These are phyloP conservation scores for Diplotaxis tenuifolia DNA, from an alignment of 345 rosid genomes.

Conservation along the genomic window DNA sequence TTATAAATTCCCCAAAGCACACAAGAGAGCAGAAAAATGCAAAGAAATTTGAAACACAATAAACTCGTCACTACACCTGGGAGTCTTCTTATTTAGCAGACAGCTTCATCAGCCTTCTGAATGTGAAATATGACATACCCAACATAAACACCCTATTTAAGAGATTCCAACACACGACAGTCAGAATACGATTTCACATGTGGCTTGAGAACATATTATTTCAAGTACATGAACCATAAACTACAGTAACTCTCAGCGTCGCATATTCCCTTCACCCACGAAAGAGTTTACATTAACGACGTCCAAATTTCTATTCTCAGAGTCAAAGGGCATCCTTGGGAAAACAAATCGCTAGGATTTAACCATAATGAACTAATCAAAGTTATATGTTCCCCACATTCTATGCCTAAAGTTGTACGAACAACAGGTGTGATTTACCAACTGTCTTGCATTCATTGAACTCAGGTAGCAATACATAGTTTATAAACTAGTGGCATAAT, in stretches of 20 bases:
- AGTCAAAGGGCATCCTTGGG: background rate
- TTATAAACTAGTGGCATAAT: constrained; percentile 16
- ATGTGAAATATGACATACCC: constrained; percentile 71
- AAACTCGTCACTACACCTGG: constrained; percentile 75
- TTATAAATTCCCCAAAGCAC: constrained; percentile 41
- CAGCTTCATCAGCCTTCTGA: constrained; percentile 77
- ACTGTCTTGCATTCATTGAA: constrained; percentile 5
- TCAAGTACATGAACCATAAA: constrained; percentile 37
- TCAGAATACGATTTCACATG: constrained; percentile 49
- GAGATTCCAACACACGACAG: constrained; percentile 66
- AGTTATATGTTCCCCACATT: constrained; percentile 8
- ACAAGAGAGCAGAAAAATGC: constrained; percentile 32
- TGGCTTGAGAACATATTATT: constrained; percentile 42
- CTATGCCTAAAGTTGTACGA: constrained; percentile 8
- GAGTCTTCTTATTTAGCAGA: constrained; percentile 78
- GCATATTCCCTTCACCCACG: background rate
- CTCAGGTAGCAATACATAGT: constrained; percentile 5
- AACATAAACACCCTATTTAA: constrained; percentile 81
- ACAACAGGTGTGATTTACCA: constrained; percentile 7
- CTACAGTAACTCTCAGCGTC: constrained; percentile 19
- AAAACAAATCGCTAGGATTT: background rate
- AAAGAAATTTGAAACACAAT: constrained; percentile 55
- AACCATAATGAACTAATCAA: background rate
- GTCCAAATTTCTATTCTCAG: constrained; percentile 15
- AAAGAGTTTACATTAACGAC: constrained; percentile 7